Base-by-base conservation (phyloP, 1,284 basidiomycete species). In the Boletellus deceptivus region DNA sequence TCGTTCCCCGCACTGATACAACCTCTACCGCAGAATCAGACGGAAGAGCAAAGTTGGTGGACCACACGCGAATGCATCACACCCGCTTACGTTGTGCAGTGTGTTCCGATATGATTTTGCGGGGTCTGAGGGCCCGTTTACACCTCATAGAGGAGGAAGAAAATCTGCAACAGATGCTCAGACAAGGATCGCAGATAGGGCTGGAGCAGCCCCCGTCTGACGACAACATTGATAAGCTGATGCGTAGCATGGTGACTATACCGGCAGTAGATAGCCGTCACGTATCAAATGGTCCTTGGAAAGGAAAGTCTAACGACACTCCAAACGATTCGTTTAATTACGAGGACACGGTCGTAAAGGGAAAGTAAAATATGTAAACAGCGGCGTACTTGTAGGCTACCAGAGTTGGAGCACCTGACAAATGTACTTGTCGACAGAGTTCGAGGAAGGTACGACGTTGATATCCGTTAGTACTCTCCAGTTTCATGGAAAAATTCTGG, bases 121-220 rank as follows among this genome's bases (percentile, higher is more conserved):
- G 59, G 10, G 74, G 73, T 41, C 70, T 89, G n/a, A 76, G 78
- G 11, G 61, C 62, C 25, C 70, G 75, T 47, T 76, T 88, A 20
- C 74, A 73, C 35, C 64, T 75, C 48, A 64, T 88, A n/a, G 78
- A 84, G 56, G 84, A 87, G 42, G 77, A 87, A 55, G 83, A 85
- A 42, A 63, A 82, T 18, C 81, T 85, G 56, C 84, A 86, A 55
- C 76, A 79, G 50, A 77, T 75, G 22, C 64, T 84, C n/a, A 68
- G 79, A 24, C 77, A 75, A 37, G 78, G 80, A 46, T 80, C 82
- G 4, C 76, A 74, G 52, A 74, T 78, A 36, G 75, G 72, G 24
- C 60, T 78, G 36, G 79, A 83, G 49, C 71, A 72, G 6, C 74
- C 77, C 38, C 75, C 80, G 2, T 73, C 76, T 13, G 75, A 83